Percentiles rank a stretch among this genome's conserved stretches.
phyloP scores from a whole-genome alignment of 257 asterid genomes.

The Cordia subcordata region DNA sequence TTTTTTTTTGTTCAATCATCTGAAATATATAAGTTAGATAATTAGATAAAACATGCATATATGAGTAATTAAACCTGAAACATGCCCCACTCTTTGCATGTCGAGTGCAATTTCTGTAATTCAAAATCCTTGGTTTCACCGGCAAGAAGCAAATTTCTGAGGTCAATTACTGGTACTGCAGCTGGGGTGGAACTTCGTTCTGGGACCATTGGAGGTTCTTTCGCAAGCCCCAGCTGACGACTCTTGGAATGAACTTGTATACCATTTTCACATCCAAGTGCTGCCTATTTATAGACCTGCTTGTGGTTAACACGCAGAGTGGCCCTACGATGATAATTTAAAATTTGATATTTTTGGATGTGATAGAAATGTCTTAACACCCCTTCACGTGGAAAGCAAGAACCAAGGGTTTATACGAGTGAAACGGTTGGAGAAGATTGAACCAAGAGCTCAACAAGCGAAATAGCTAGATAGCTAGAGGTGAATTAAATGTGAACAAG shows the following conservation, averaged over 20 bases:
- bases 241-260: not conserved
- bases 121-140: constrained; percentile 22
- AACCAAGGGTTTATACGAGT: too few species aligned
- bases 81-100: constrained; percentile 65
- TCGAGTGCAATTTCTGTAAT: constrained; percentile 34
- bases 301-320: too few species aligned
- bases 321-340: too few species aligned
- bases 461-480: too few species aligned
- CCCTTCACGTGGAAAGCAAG: too few species aligned
- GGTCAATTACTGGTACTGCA: constrained; percentile 40
- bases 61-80: constrained; percentile 41
- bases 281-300: not conserved
- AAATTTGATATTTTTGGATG: too few species aligned
- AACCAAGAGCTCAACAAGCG: too few species aligned
- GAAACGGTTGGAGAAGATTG: too few species aligned
- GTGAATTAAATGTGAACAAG: too few species aligned
- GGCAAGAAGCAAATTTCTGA: constrained; percentile 26
- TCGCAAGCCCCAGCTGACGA: constrained; percentile 42
- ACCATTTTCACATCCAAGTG: not conserved
- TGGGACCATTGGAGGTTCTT: constrained; percentile 26
- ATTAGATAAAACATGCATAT: too few species aligned
- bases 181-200: not conserved
- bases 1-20: not conserved
- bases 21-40: not conserved
- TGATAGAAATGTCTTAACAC: too few species aligned